phyloP scores from a whole-genome alignment of 1,284 basidiomycete species.

The Vanrija humicola region DNA sequence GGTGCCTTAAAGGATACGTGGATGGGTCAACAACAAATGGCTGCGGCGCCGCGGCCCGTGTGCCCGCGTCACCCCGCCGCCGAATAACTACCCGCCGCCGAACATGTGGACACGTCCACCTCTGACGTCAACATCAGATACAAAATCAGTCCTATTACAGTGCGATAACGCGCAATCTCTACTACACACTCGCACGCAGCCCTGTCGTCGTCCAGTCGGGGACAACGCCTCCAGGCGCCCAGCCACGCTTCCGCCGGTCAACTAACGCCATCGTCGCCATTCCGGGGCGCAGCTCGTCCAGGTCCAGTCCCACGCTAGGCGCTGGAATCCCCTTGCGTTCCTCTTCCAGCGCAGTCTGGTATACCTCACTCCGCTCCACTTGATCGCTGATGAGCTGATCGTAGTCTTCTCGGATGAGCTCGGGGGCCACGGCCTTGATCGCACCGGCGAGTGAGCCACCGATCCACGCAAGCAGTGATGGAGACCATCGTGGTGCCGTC shows the following conservation, averaged over 20 bases:
- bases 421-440: slow-evolving; percentile 76
- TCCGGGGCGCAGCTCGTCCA: slow-evolving; percentile 47
- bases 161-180: too few relatives aligned
- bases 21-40: too few relatives aligned
- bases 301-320: slow-evolving; percentile 26
- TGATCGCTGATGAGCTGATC: slow-evolving; percentile 41
- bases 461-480: slow-evolving; percentile 80
- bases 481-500: slow-evolving; percentile 76
- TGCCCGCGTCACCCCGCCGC: too few relatives aligned
- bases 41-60: too few relatives aligned
- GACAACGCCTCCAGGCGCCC: slow-evolving; percentile 50
- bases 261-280: slow-evolving; percentile 22
- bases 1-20: too few relatives aligned
- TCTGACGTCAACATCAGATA: background rate
- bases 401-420: slow-evolving; percentile 73
- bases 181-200: slow-evolving; percentile 5
- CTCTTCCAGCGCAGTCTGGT: slow-evolving; percentile 38
- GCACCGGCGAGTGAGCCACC: slow-evolving; percentile 84
- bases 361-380: slow-evolving; percentile 25
- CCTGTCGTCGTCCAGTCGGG: slow-evolving; percentile 71
- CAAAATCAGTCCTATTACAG: background rate
- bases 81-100: too few relatives aligned
- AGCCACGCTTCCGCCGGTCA: slow-evolving; percentile 30
- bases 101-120: background rate
- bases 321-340: slow-evolving; percentile 48